Evolutionary conservation across 169 alveolate genomes (phyloP), one percentile per base, ranked within the genome.

Genomic region (Plasmodium malariae): DNA sequence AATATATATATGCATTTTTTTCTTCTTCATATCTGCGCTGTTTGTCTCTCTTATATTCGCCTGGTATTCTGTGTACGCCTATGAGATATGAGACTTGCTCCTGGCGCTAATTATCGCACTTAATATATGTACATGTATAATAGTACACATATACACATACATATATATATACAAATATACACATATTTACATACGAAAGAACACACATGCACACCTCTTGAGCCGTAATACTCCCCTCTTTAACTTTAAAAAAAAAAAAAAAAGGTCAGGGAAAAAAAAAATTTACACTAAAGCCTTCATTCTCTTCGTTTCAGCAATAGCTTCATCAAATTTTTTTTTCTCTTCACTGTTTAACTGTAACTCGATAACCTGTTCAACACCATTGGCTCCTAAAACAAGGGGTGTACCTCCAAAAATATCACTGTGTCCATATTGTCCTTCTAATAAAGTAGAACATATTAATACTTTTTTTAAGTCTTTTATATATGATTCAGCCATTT

Each of bases 401-500:
- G 97, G 98, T 19, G 96, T 95, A 9, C 98, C 97, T 43, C 94
- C 94, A 71, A 90, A 95, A 17, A 96, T 78, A 34, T 94, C 96
- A 14, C 68, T 93, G 89, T 94, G 94, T 9, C 96, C 97, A 67
- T 95, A 96, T 89, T 96, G 95, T 17, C 97, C 98, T 78, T 94
- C 94, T 32, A 95, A 91, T 86, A 94, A 92, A 30, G 96, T 90
- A 9, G 98, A 95, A 73, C 97, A 95, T 28, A 94, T 94, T 55
- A 95, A 88, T 12, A 95, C 95, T 14, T 95, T 91, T 71, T 94
- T 95, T 26, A 93, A 70, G 51, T 96, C 97, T 32, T 80, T 74
- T 26, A 96, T 3, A 43, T 92, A 92, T 12, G 95, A 92, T 51
- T 94, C 95, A 14, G 94, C 95, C 92, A 94, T 89, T 68, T 88